Base-by-base conservation (phyloP, 1,284 basidiomycete species). In the Pascua guehoae region DNA sequence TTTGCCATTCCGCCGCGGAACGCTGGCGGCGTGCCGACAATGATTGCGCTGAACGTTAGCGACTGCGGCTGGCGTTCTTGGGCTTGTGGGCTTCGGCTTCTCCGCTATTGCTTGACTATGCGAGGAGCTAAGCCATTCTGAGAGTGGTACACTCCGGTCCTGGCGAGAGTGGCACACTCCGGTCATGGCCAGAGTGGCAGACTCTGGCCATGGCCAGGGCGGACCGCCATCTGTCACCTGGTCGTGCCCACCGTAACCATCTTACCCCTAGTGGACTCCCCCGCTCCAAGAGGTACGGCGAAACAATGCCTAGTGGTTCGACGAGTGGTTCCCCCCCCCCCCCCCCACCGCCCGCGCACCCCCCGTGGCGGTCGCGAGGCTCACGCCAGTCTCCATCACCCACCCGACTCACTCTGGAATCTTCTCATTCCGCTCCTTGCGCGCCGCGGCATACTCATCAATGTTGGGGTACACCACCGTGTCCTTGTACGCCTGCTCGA, bases 21-120 rank as follows among this genome's bases (percentile, higher is more conserved):
- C 81, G 90, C 91, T 46, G 95, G 92, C 44, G 94, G 95, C 55
- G 86, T 89, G 51, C 94, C 94, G 64, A 98, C 84, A 72, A 97
- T 86, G 74, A 97, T 85, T 10, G 91, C 92, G 47, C 71, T 71
- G 54, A 7, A 18, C 5, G 38, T 59, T 36, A 62, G 61, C 45
- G 43, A 43, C 43, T 45, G 17, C 16, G 18, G 32, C 41, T 11
- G 4, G n/a, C 18, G 24, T 7, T 32, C 24, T 32, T 32, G 24
- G 24, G 24, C 3, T 32, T 32, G 24, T 32, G 4, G 4, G 14
- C 49, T n/a, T 12, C 17, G n/a, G n/a, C n/a, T n/a, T n/a, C n/a
- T n/a, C 8, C 12, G 37, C 48, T n/a, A 40, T 37, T 8, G 11
- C 36, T 10, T 32, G n/a, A 69, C 76, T 65, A 72, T 80, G 66